Evolutionary conservation across 768 basidiomycete genomes (phyloP), one percentile per base, ranked within the genome.

Genomic region (Phallus indusiatus): DNA sequence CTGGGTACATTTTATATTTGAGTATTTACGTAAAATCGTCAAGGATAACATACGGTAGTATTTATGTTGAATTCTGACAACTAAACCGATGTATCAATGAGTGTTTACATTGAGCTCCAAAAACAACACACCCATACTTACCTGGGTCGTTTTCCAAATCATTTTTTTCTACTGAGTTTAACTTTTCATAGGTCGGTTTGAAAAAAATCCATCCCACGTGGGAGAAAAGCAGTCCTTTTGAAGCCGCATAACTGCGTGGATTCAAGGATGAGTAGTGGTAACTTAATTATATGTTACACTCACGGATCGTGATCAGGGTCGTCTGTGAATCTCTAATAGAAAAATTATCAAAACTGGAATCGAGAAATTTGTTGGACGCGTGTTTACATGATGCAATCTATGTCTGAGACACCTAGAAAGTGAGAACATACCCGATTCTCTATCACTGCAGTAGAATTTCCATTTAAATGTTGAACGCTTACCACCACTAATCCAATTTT

Each of bases 161-260:
- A 16, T 78, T 79, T 54, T 78, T 74, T 60, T 90, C 87, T 35
- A 91, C 80, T 7, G 81, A 68, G 37, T 76, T 73, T 73, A 90
- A 73, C 20, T 80, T 75, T 33, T 78, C 73, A 66, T 90, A 90
- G 1, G 66, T 78, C 1, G 86, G 82, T 68, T 88, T 88, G 73
- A 75, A 83, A 69, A 91, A 90, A 64, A 90, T 90, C 89, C 90
- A 92, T 1, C 89, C 90, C 75, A 90, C 81, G 64, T 90, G 89
- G 7, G 87, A 85, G 67, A 81, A 89, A 54, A 86, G 76, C 1
- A 92, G 69, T 0, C 90, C 89, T 24, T 78, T 75, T 0, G 86
- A 85, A 0, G 88, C 90, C 16, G 85, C 76, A 67, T 92, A 92
- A 5, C 84, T 85, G 55, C 1, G 18, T 58, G 10, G n/a, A 55